Percentiles rank a stretch among this genome's conserved stretches.
Conservation (phyloP, 257 asterid species). For the Penstemon eatonii region DNA sequence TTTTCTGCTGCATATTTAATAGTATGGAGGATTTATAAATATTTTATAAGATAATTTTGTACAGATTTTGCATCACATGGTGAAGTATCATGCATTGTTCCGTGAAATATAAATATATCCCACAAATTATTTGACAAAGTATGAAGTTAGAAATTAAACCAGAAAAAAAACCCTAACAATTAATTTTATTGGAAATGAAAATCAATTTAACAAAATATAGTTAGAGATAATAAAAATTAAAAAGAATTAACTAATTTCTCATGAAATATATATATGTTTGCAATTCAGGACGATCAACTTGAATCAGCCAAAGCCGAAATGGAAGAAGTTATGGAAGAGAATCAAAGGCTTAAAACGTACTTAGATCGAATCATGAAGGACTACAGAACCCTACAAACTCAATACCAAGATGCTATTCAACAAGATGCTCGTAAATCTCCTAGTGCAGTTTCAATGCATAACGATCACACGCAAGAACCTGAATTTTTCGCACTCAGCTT, state of each 20-base stretch:
- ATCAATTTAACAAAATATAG: too few relatives aligned
- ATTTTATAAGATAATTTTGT: background rate
- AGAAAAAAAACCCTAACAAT: too few relatives aligned
- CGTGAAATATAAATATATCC: too few relatives aligned
- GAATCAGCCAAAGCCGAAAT: constrained; percentile 73
- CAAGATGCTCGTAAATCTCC: constrained; percentile 38
- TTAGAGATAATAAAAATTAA: background rate
- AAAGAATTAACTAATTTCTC: background rate
- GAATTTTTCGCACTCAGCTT: constrained; percentile 63
- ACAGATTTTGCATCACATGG: too few relatives aligned
- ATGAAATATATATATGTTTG: background rate
- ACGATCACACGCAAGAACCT: constrained; percentile 29
- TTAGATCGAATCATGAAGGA: constrained; percentile 66
- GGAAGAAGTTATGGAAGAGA: constrained; percentile 76
- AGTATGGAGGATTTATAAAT: background rate
- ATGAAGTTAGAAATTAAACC: too few relatives aligned
- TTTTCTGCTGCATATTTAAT: background rate
- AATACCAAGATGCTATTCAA: constrained; percentile 52
- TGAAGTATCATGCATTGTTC: too few relatives aligned
- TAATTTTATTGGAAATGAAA: too few relatives aligned
- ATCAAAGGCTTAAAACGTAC: constrained; percentile 59
- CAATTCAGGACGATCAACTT: constrained; percentile 47
- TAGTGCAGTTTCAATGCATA: background rate
- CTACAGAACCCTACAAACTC: constrained; percentile 66
- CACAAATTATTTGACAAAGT: too few relatives aligned